phyloP scores from a whole-genome alignment of 306 rosid species.

The Cicer chorassanicum region DNA sequence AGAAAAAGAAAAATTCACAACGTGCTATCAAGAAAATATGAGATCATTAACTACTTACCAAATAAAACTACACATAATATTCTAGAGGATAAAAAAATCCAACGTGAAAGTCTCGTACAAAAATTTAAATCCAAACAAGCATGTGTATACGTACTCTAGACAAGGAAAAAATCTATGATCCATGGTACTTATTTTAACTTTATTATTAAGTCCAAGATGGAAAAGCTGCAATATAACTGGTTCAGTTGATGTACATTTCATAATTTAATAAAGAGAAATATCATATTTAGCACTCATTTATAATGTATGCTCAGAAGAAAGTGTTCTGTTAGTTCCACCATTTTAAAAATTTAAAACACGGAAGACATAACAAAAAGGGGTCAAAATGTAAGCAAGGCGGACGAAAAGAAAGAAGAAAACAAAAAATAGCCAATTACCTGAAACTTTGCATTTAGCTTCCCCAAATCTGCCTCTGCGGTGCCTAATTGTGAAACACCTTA shows the following conservation, averaged over 20 bases:
- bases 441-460: constrained; percentile 62
- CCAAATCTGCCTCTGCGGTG: constrained; percentile 63
- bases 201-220: constrained; percentile 13
- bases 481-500: constrained; percentile 58
- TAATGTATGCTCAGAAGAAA: constrained; percentile 32
- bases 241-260: too few species aligned
- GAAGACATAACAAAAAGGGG: constrained; percentile 33
- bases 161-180: neutral
- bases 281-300: neutral
- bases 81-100: constrained; percentile 12
- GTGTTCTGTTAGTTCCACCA: constrained; percentile 5
- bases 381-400: neutral
- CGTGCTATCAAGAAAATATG: constrained; percentile 35
- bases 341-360: neutral
- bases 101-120: neutral
- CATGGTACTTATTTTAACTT: constrained; percentile 13
- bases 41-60: constrained; percentile 32
- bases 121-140: constrained; percentile 14
- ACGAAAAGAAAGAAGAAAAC: neutral
- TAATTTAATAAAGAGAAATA: neutral
- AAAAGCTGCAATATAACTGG: constrained; percentile 2
- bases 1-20: neutral
- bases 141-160: constrained; percentile 25
- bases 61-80: neutral
- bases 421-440: constrained; percentile 66